Evolutionary conservation across 164 flowering plant species (phyloP), one percentile per base, ranked within the genome.

Genomic region (Litsea cubeba): DNA sequence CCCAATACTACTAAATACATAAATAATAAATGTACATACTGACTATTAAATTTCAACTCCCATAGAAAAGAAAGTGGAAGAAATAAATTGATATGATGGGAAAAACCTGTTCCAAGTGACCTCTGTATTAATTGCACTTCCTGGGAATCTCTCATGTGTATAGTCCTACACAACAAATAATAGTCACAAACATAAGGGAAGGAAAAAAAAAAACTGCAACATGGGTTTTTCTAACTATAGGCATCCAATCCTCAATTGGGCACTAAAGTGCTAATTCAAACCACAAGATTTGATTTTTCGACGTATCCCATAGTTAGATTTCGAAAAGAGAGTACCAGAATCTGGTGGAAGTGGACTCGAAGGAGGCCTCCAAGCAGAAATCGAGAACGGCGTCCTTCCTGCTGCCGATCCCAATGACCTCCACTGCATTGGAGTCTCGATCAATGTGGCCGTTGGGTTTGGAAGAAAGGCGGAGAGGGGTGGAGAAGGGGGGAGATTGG

Each of bases 391-490:
- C 92, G 62, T 91, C 98, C 76, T 83, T 91, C 78, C 96, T 77
- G 78, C 94, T 90, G 3, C 97, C 98, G 32, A 91, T 89, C 35
- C 84, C 93, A 60, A 92, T 84, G 49, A 92, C 97, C 28, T 94
- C 90, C 15, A 91, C 87, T 14, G 51, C 57, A 18, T 65, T 50
- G 35, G 74, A 28, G 22, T 71, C 76, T 70, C 70, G 68, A 65
- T 35, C 60, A 6, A 72, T 23, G 64, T 30, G 20, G n/a, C 49
- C 68, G 40, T 22, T 74, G 23, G 77, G 65, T n/a, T 24, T 76
- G 1, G 71, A 49, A 25, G 70, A 57, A 12, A 50, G 35, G 25
- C 76, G 81, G 49, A 73, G 60, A 64, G 67, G 76, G 18, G 46
- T 57, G 10, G 30, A 63, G 20, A 35, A 17, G 60, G 60, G 17